Base-by-base conservation (phyloP, 805 yeast genomes). In the Candida silvatica region DNA sequence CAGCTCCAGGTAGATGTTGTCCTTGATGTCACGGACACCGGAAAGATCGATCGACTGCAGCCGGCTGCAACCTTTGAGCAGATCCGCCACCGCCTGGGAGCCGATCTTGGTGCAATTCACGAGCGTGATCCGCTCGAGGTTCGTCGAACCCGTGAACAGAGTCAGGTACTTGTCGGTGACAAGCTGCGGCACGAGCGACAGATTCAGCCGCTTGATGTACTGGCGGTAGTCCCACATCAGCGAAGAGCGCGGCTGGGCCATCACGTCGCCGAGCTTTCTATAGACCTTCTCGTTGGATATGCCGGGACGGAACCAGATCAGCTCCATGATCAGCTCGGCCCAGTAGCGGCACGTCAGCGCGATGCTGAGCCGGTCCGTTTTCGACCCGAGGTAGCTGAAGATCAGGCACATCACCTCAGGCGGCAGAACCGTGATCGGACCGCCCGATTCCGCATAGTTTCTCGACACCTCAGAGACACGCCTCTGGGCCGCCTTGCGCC, bases 21-120 rank as follows among this genome's bases (percentile, higher is more conserved):
- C 96, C n/a, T 69, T 62, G 20, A 80, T 63, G 41, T 70, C 75
- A 29, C 66, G 67, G 4, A 85, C 80, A 6, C 92, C 92, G 0
- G 95, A 80, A 46, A 90, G 67, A 59, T 90, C 97, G 33, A 90
- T 78, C 29, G 94, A 81, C 56, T 84, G 94, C 39, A 90, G 62
- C 41, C 74, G 68, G 40, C 69, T 67, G 56, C 95, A 86, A 16
- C 75, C 74, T 34, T 62, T 51, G 22, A 90, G 58, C 4, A 86
- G 74, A 2, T 60, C 61, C 2, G 80, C 64, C 24, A 90, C 70
- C n/a, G 85, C 74, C 5, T 34, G 46, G 43, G 77, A 74, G 0
- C 82, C 59, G 18, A 90, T 58, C 38, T 71, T 66, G 17, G 75
- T 65, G 56, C 97, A 88, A 49, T 82, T 81, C 8, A 87, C 87